Evolutionary conservation across 2,329 filamentous ascomycete genomes (phyloP).

Genomic region (Sporothrix brasiliensis): DNA sequence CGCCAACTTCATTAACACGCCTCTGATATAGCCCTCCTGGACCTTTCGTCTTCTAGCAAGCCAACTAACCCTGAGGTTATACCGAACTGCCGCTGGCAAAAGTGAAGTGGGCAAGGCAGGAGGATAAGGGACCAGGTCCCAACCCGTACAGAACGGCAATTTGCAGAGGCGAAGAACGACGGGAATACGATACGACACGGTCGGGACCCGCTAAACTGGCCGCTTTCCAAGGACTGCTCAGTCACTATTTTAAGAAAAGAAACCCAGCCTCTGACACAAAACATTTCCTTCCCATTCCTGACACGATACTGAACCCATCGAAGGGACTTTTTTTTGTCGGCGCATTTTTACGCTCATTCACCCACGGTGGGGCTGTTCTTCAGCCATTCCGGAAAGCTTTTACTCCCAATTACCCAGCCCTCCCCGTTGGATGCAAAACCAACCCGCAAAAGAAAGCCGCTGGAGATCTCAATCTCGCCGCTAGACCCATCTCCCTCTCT

Average conservation of each 20-base stretch:
- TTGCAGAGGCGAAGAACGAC: constrained; percentile 17
- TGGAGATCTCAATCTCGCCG: constrained; percentile 22
- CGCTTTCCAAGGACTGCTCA: constrained; percentile 7
- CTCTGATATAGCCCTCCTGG: constrained; percentile 23
- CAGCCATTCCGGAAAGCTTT: constrained; percentile 11
- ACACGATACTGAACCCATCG: background rate
- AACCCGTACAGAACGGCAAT: constrained; percentile 25
- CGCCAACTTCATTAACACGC: constrained; percentile 14
- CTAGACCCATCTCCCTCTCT: constrained; percentile 19
- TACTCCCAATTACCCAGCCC: constrained; percentile 24
- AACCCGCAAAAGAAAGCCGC: constrained; percentile 3
- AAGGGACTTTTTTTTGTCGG: constrained; percentile 5
- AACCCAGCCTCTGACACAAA: constrained; percentile 7
- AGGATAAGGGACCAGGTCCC: background rate
- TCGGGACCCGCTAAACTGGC: constrained; percentile 14
- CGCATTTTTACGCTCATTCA: constrained; percentile 17
- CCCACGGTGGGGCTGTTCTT: constrained; percentile 19
- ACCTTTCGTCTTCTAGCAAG: background rate
- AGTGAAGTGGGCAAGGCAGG: constrained; percentile 3
- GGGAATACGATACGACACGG: constrained; percentile 10
- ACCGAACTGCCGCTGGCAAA: constrained; percentile 22
- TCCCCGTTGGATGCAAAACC: constrained; percentile 12
- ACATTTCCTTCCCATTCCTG: background rate
- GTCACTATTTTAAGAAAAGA: background rate
- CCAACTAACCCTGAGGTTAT: constrained; percentile 13